Percentiles rank a stretch among this genome's conserved stretches.
phyloP scores from a whole-genome alignment of 1,284 basidiomycete species.

The Filobasidium uniguttulatum region DNA sequence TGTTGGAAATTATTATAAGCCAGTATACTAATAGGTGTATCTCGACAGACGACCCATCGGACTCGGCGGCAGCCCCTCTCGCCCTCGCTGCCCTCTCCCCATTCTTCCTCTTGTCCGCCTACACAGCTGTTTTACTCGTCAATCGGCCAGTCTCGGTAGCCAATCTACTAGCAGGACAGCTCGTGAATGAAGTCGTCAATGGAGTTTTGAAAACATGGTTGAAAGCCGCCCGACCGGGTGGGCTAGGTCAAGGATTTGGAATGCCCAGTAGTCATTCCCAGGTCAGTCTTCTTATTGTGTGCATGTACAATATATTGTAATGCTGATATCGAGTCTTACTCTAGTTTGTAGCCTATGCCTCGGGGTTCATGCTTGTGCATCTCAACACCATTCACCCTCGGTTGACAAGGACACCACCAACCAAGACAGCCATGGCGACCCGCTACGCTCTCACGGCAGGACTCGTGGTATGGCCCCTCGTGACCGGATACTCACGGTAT shows the following conservation, averaged over 20 bases:
- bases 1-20: not conserved
- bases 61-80: conserved; percentile 29
- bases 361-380: conserved; percentile 13
- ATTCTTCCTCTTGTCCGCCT: conserved; percentile 37
- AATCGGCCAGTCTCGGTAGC: conserved; percentile 26
- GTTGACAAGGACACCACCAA: conserved; percentile 1
- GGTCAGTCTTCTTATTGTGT: conserved; percentile 6
- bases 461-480: conserved; percentile 26
- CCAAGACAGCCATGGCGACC: conserved; percentile 1
- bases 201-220: conserved; percentile 23
- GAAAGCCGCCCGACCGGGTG: conserved; percentile 24
- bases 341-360: conserved; percentile 14
- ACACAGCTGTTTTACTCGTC: conserved; percentile 32
- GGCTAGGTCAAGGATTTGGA: conserved; percentile 28
- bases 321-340: not conserved
- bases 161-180: conserved; percentile 24
- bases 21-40: not conserved
- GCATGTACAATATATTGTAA: not conserved
- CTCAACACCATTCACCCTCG: conserved; percentile 12
- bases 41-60: conserved; percentile 21
- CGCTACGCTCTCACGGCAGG: conserved; percentile 16
- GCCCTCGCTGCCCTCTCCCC: conserved; percentile 33
- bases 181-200: conserved; percentile 29
- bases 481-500: conserved; percentile 33
- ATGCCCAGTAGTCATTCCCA: conserved; percentile 36